Conservation (phyloP, 2,329 filamentous ascomycete genomes). For the Penicillium polonicum region DNA sequence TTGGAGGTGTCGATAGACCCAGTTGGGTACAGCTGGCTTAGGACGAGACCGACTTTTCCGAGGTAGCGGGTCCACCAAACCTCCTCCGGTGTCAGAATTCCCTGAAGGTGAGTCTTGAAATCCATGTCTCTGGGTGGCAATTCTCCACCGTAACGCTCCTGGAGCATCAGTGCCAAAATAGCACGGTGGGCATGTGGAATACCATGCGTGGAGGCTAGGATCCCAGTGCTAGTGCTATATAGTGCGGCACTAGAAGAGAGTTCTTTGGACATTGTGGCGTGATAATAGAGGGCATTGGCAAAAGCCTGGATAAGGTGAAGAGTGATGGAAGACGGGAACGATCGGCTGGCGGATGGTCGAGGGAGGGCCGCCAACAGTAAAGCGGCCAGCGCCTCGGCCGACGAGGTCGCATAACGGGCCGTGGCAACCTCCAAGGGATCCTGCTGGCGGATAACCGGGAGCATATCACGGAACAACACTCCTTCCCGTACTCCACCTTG, state of each 20-base stretch:
- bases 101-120: conserved; percentile 29
- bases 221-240: conserved; percentile 34
- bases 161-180: conserved; percentile 34
- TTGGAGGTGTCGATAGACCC: conserved; percentile 28
- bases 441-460: conserved; percentile 57
- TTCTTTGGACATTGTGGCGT: conserved; percentile 35
- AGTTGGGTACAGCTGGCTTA: conserved; percentile 34
- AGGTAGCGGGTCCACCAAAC: conserved; percentile 38
- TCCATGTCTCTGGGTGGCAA: conserved; percentile 35
- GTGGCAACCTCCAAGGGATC: conserved; percentile 67
- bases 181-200: conserved; percentile 36
- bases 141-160: conserved; percentile 35
- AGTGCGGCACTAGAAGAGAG: conserved; percentile 32
- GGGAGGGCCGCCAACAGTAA: conserved; percentile 53
- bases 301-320: conserved; percentile 31
- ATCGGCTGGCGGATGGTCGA: conserved; percentile 17
- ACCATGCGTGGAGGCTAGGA: conserved; percentile 35
- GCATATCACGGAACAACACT: conserved; percentile 66
- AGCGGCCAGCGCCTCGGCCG: conserved; percentile 47
- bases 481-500: conserved; percentile 84
- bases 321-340: conserved; percentile 28
- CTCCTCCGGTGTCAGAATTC: conserved; percentile 33
- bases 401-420: conserved; percentile 47
- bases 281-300: conserved; percentile 35
- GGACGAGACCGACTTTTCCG: conserved; percentile 31